phyloP scores from a whole-genome alignment of 495 filamentous ascomycete species.

The Penicillium diatomitis region DNA sequence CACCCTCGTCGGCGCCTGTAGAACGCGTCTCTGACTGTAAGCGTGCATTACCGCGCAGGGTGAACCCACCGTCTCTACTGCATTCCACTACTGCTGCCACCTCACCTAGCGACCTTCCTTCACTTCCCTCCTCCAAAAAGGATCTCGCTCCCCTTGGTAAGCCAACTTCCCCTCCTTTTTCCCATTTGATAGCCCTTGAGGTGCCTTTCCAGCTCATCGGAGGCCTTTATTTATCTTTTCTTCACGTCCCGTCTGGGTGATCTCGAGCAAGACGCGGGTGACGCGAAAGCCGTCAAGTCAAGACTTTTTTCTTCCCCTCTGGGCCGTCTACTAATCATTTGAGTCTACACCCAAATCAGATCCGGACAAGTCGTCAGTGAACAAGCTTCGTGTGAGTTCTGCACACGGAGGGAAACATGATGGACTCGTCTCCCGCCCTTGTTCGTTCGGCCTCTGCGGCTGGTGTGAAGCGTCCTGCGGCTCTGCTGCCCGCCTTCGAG shows the following conservation, averaged over 20 bases:
- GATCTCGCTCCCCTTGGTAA: constrained; percentile 7
- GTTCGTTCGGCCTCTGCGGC: constrained; percentile 36
- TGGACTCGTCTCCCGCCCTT: constrained; percentile 40
- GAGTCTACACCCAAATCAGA: too few species aligned
- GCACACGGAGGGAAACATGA: constrained; percentile 9
- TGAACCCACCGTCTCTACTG: constrained; percentile 30
- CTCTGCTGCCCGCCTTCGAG: constrained; percentile 88
- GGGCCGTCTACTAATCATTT: too few species aligned
- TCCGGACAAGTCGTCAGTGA: not conserved
- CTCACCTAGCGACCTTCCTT: constrained; percentile 3
- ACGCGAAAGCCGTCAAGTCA: constrained; percentile 20
- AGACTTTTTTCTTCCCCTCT: constrained; percentile 6
- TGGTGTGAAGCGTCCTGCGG: constrained; percentile 69
- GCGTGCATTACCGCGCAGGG: constrained; percentile 40
- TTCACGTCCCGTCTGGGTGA: constrained; percentile 1
- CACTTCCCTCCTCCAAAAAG: constrained; percentile 26
- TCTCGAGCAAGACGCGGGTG: constrained; percentile 8
- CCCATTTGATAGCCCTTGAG: constrained; percentile 7
- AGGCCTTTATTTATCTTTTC: constrained; percentile 1
- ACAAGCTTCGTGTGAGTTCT: constrained; percentile 10
- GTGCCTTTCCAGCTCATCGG: constrained; percentile 2
- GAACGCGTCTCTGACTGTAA: constrained; percentile 43
- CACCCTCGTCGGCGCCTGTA: constrained; percentile 35
- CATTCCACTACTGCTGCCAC: constrained; percentile 34
- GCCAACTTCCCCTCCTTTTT: constrained; percentile 12